Evolutionary conservation across 2,329 filamentous ascomycete genomes (phyloP), one percentile per base, ranked within the genome.

Genomic region (Teratosphaeria viscida): DNA sequence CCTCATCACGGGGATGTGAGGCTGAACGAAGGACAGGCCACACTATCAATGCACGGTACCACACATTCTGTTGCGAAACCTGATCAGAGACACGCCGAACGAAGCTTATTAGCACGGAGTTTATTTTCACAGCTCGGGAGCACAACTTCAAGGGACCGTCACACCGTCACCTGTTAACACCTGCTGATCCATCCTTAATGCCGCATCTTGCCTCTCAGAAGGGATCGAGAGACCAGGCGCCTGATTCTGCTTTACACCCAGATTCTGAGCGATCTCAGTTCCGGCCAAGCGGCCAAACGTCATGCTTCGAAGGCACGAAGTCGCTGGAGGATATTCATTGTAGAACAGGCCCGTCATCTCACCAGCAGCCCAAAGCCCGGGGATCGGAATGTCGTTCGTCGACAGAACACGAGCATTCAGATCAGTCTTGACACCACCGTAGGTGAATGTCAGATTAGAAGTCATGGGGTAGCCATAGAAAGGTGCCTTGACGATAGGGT

Each of bases 381-480:
- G 73, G 55, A 75, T 75, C 4, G 74, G 72, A 6, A 73, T 70
- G 58, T 72, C 73, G 55, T 75, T 75, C 26, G 72, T 74, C 19
- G 69, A 68, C n/a, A 77, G 62, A 1, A 76, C 75, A 26, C 69
- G 65, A 5, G 73, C 72, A 54, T 75, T 65, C 6, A 72, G 67
- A 63, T 77, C 71, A 35, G 72, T 74, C 65, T 75, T 75, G 43
- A 75, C 63, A 11, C 73, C 74, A 16, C 73, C 74, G 63, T 75
- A 76, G 59, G 66, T 70, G 62, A 69, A 70, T 5, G 67, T 70
- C 52, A 70, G 56, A 32, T 70, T 67, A 0, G 67, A 62, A 1
- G 66, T 69, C 67, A 69, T 63, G 0, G 66, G 67, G 47, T 69
- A 76, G n/a, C 72, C 74, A 58, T 73, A 75, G 61, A 72, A 76